Conservation (phyloP, 345 rosid genomes). For the Laguncularia racemosa region DNA sequence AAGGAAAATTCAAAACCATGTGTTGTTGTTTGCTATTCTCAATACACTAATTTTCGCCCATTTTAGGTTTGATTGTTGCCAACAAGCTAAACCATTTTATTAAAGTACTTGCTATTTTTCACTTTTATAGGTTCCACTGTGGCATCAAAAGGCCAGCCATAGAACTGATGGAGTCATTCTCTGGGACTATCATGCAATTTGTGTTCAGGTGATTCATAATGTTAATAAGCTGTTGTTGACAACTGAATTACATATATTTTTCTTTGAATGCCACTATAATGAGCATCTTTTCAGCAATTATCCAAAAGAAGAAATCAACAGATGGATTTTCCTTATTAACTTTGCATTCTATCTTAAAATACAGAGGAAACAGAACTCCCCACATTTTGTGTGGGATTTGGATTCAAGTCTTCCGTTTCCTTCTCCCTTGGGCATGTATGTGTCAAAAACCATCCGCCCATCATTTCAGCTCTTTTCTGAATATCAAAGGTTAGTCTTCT, state of each 20-base stretch:
- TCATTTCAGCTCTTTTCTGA: slow-evolving; percentile 71
- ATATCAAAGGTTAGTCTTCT: slow-evolving; percentile 46
- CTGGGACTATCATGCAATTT: slow-evolving; percentile 89
- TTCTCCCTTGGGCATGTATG: slow-evolving; percentile 50
- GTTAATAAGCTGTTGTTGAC: too few relatives aligned
- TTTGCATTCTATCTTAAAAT: not conserved
- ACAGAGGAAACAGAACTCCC: slow-evolving; percentile 43
- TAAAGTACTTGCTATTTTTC: slow-evolving; percentile 1
- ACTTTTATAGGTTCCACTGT: slow-evolving; percentile 58
- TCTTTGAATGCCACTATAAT: not conserved
- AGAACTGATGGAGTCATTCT: slow-evolving; percentile 75
- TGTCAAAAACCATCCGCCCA: slow-evolving; percentile 60
- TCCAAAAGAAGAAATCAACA: not conserved
- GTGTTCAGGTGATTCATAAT: slow-evolving; percentile 52
- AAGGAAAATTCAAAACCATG: too few relatives aligned
- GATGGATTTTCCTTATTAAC: not conserved
- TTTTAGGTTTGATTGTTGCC: not conserved
- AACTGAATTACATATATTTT: not conserved
- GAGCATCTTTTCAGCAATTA: too few relatives aligned
- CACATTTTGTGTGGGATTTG: slow-evolving; percentile 71
- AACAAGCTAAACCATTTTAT: too few relatives aligned
- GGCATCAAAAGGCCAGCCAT: slow-evolving; percentile 88
- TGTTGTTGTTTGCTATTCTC: not conserved
- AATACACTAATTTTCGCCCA: not conserved
- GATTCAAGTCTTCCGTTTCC: slow-evolving; percentile 83